Base-by-base conservation (phyloP, 768 basidiomycete species). In the Trametes cingulata region DNA sequence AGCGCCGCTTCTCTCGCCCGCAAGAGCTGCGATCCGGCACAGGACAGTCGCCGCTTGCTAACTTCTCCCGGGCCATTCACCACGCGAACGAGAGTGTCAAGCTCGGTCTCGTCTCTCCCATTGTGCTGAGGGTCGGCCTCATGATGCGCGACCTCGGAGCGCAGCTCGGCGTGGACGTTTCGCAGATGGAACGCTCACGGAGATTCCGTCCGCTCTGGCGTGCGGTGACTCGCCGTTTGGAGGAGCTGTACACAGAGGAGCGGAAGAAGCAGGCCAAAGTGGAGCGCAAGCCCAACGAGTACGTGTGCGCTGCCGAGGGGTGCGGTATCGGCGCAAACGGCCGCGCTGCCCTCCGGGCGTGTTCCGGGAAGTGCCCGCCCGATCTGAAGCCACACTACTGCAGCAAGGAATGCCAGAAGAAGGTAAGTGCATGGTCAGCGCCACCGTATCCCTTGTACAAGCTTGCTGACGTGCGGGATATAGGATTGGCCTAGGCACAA, bases 351-450 rank as follows among this genome's bases (percentile, higher is more conserved):
- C 54, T 68, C 3, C 24, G 43, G 42, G 24, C 54, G 15, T 68
- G 67, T 42, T 43, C 35, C 17, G 67, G 67, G 8, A 46, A 46
- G 17, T 68, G 67, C 48, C 56, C 64, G 14, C 13, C 37, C 3
- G 62, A 60, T 3, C 7, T 51, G n/a, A 68, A 68, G 54, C 67
- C 64, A 10, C 56, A 53, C 20, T 67, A 68, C 27, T 68, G 67
- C 39, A 65, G 64, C 57, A 64, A 61, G 48, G 39, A 62, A 14
- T 68, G 67, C 37, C 67, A 68, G 36, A 56, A 24, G 42, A 50
- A 52, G 62, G 61, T 61, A 35, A 2, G 63, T 56, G 10, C 15
- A 36, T 10, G n/a, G 7, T 40, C 36, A 4, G 3, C 22, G 39
- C 13, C 9, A 5, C 8, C 51, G 5, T 19, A 14, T 10, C 22